Percentiles rank a stretch among this genome's conserved stretches.
Conservation (phyloP, 495 filamentous ascomycete species). For the Hyaloscypha variabilis region DNA sequence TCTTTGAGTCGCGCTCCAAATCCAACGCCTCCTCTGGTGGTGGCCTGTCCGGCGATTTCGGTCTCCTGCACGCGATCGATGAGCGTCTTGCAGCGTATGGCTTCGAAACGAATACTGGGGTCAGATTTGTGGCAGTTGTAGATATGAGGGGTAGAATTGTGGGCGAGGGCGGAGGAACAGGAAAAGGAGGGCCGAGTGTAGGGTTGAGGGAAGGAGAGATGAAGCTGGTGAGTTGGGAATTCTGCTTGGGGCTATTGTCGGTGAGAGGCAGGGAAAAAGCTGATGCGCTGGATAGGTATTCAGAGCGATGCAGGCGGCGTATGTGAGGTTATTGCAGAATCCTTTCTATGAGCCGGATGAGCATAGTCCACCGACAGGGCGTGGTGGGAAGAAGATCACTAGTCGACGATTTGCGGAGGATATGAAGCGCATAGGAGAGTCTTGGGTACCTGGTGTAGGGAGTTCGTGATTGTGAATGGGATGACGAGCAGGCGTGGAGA, state of each 20-base stretch:
- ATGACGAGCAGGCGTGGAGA: slow-evolving; percentile 28
- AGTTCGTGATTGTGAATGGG: slow-evolving; percentile 4
- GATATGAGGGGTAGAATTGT: slow-evolving; percentile 71
- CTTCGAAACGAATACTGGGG: slow-evolving; percentile 95
- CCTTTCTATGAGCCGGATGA: slow-evolving; percentile 94
- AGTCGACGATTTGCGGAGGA: slow-evolving; percentile 81
- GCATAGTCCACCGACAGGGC: slow-evolving; percentile 57
- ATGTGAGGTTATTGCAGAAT: slow-evolving; percentile 86
- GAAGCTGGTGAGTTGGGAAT: slow-evolving; percentile 59
- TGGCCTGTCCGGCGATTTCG: slow-evolving; percentile 73
- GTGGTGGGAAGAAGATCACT: slow-evolving; percentile 68
- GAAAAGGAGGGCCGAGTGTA: slow-evolving; percentile 32
- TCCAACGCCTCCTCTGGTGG: slow-evolving; percentile 61
- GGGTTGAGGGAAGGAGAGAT: slow-evolving; percentile 81
- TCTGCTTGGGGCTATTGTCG: slow-evolving; percentile 10
- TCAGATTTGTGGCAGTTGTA: slow-evolving; percentile 84
- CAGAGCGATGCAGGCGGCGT: slow-evolving; percentile 85
- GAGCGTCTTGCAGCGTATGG: slow-evolving; percentile 91
- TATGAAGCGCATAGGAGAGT: slow-evolving; percentile 80
- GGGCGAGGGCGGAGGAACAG: slow-evolving; percentile 30
- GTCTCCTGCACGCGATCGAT: slow-evolving; percentile 88
- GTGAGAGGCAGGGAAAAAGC: neutral
- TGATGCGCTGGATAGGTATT: slow-evolving; percentile 64
- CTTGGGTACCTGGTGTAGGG: slow-evolving; percentile 28
- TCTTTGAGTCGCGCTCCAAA: slow-evolving; percentile 80